phyloP scores from a whole-genome alignment of 2,329 filamentous ascomycete genomes.

The Plectosphaerella cucumerina region DNA sequence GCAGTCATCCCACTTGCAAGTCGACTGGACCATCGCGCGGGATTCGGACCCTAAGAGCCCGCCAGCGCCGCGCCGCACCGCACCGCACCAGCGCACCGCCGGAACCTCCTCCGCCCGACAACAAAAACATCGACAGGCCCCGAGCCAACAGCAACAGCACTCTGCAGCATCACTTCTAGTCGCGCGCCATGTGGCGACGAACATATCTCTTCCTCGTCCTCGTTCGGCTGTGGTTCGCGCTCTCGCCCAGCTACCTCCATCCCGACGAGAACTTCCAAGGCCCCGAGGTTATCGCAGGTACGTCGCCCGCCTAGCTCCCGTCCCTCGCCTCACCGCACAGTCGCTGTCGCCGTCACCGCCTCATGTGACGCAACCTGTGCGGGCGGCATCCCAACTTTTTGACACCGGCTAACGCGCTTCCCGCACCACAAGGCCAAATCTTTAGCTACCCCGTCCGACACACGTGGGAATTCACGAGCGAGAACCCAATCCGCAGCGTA shows the following conservation, averaged over 20 bases:
- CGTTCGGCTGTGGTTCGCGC: conserved; percentile 87
- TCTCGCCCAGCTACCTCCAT: conserved; percentile 94
- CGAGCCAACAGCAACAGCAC: no score
- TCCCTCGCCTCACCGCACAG: conserved; percentile 1
- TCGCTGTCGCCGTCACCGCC: background rate
- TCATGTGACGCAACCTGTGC: background rate
- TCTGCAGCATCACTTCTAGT: no score
- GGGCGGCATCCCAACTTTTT: background rate
- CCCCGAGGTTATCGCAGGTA: conserved; percentile 94
- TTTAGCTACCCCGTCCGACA: conserved; percentile 85
- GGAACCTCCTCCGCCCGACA: no score
- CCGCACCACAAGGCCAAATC: conserved; percentile 64
- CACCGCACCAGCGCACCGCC: no score
- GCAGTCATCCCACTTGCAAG: no score
- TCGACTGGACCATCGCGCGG: no score
- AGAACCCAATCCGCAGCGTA: conserved; percentile 85
- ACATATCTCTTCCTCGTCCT: conserved; percentile 80
- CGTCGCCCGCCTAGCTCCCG: conserved; percentile 22
- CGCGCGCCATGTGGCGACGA: conserved; percentile 76
- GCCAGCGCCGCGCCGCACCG: no score
- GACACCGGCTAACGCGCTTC: background rate
- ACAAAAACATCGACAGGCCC: no score
- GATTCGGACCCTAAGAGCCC: no score
- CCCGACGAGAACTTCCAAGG: conserved; percentile 99
- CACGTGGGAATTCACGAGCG: conserved; percentile 95